These are phyloP conservation scores for Neofusicoccum laricinum DNA, from an alignment of 2,329 filamentous ascomycete genomes.

Conservation along the genomic window DNA sequence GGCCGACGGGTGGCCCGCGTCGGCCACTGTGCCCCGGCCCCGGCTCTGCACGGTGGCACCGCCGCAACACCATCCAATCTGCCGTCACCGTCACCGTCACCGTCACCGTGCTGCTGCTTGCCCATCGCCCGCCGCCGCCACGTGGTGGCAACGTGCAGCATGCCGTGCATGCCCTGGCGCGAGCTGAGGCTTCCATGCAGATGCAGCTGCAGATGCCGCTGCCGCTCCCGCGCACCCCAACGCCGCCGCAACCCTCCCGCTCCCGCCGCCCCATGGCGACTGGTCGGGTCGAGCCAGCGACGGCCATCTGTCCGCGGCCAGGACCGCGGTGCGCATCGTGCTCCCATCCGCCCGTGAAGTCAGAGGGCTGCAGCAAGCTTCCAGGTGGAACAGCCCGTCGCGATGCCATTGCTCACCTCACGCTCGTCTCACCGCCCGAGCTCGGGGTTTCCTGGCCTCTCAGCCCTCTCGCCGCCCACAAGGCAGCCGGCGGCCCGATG, in stretches of 20 bases:
- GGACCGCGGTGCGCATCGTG: neutral
- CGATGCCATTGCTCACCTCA: no score
- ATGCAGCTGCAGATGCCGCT: no score
- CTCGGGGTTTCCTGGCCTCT: no score
- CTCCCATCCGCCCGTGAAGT: neutral
- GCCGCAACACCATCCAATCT: neutral
- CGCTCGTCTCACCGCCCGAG: no score
- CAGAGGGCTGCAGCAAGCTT: neutral
- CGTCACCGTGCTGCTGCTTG: no score
- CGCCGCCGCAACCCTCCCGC: neutral
- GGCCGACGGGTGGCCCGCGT: neutral
- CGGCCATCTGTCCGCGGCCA: neutral
- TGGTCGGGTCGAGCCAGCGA: neutral
- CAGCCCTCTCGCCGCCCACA: no score
- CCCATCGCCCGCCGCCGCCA: neutral
- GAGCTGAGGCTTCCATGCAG: neutral
- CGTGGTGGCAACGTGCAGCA: neutral
- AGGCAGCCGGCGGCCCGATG: neutral
- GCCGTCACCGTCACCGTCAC: no score
- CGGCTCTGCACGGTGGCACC: no score
- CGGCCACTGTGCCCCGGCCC: neutral
- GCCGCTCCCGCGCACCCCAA: no score
- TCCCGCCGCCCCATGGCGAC: neutral
- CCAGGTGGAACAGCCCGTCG: neutral
- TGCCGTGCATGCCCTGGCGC: neutral